These are phyloP conservation scores for Hamigera avellanea DNA, from an alignment of 495 filamentous ascomycete species.

Conservation along the genomic window DNA sequence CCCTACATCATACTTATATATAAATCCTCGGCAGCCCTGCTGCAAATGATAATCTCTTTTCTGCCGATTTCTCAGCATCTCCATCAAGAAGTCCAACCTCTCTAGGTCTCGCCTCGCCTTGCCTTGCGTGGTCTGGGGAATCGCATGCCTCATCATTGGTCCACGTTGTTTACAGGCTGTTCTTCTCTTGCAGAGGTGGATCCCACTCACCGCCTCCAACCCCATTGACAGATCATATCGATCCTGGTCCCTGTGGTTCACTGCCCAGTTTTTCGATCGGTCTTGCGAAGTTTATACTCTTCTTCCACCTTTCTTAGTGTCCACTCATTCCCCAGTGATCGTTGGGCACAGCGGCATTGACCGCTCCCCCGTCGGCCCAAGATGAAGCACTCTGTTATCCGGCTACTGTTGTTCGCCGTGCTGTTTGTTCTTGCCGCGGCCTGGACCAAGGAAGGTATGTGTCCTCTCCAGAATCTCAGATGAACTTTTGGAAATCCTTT, in stretches of 20 bases:
- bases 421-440: constrained; percentile 54
- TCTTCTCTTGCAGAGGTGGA: too few relatives aligned
- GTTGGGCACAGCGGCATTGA: constrained; percentile 16
- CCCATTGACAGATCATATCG: constrained; percentile 9
- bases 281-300: background rate
- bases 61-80: too few relatives aligned
- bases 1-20: too few relatives aligned
- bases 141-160: too few relatives aligned
- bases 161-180: constrained; percentile 8
- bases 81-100: too few relatives aligned
- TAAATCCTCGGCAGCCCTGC: too few relatives aligned
- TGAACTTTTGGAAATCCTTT: too few relatives aligned
- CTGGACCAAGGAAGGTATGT: constrained; percentile 76
- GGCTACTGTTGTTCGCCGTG: constrained; percentile 21
- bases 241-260: background rate
- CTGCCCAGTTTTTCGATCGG: background rate
- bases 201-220: constrained; percentile 1
- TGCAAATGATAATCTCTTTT: too few relatives aligned
- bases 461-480: too few relatives aligned
- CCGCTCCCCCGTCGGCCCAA: constrained; percentile 14
- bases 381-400: constrained; percentile 27
- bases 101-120: too few relatives aligned
- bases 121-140: too few relatives aligned
- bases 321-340: constrained; percentile 1
- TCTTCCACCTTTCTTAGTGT: constrained; percentile 2